A percentile compares a stretch with the other conserved stretches of the same genome.
Evolutionary conservation across 176 grass and related monocot genomes (phyloP).

Genomic region (Themeda triandra): DNA sequence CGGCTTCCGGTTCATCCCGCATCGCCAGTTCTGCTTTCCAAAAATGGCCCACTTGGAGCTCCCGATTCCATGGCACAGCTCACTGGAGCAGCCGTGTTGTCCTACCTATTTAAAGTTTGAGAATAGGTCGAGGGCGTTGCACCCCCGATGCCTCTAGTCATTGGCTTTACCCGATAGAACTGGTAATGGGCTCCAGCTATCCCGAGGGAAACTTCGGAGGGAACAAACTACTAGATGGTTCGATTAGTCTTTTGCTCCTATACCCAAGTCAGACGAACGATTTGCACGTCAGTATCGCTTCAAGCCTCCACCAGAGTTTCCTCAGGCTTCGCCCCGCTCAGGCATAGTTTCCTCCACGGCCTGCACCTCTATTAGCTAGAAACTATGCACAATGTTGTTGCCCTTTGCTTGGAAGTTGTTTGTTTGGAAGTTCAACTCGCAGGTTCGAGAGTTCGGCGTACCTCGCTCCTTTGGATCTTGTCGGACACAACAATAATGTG

Average conservation of each 20-base stretch:
- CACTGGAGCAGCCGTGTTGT: constrained; percentile 7
- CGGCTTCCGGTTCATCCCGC: constrained; percentile 63
- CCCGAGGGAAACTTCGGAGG: constrained; percentile 48
- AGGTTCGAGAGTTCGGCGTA: no score
- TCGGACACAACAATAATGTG: no score
- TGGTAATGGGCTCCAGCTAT: constrained; percentile 68
- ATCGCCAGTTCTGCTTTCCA: constrained; percentile 76
- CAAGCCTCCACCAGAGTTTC: constrained; percentile 66
- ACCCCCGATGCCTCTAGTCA: no score
- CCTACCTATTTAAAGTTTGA: constrained; percentile 91
- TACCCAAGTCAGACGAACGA: constrained; percentile 33
- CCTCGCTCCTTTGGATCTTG: no score
- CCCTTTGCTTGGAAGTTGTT: no score
- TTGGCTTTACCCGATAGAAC: no score
- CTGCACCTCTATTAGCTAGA: no score
- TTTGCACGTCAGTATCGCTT: constrained; percentile 52
- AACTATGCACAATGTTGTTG: no score
- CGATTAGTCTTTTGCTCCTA: constrained; percentile 44
- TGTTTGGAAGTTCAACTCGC: no score
- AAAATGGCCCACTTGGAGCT: constrained; percentile 76
- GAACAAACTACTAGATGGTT: constrained; percentile 56
- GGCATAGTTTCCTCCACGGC: no score
- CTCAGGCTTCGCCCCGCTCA: constrained; percentile 64
- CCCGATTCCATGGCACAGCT: constrained; percentile 33
- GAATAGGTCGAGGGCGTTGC: constrained; percentile 79